A percentile compares a stretch with the other conserved stretches of the same genome.
These are phyloP conservation scores for Aureobasidium namibiae DNA, from an alignment of 2,329 filamentous ascomycete species.

Conservation along the genomic window DNA sequence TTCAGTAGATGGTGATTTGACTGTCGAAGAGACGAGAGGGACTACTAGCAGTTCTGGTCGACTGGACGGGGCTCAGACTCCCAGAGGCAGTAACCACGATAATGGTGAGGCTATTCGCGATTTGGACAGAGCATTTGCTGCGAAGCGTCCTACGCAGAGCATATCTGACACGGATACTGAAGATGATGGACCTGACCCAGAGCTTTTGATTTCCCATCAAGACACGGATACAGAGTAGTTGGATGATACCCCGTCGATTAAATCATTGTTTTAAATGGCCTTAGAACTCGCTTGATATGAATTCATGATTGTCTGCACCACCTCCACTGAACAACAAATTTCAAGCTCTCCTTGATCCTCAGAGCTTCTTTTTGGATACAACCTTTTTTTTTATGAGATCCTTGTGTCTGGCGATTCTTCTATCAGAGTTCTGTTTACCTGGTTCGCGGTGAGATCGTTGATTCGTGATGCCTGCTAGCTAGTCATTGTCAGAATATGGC, in stretches of 20 bases:
- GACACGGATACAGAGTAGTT: slow-evolving; percentile 26
- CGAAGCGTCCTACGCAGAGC: slow-evolving; percentile 15
- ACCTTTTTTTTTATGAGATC: background rate
- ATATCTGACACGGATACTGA: slow-evolving; percentile 29
- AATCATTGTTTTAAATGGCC: background rate
- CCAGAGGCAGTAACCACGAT: slow-evolving; percentile 12
- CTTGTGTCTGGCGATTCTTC: background rate
- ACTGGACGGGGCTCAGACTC: background rate
- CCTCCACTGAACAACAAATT: background rate
- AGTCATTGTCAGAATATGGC: background rate
- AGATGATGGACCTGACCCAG: slow-evolving; percentile 39
- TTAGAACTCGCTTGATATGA: background rate
- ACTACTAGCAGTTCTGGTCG: background rate
- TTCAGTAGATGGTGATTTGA: slow-evolving; percentile 25
- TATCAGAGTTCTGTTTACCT: background rate
- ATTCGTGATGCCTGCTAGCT: background rate
- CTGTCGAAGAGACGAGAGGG: background rate
- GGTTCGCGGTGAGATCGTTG: background rate
- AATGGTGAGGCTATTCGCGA: slow-evolving; percentile 22
- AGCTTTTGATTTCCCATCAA: slow-evolving; percentile 41
- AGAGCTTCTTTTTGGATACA: background rate
- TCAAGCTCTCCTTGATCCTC: background rate
- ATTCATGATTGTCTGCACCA: background rate
- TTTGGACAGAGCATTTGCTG: slow-evolving; percentile 27
- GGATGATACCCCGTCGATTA: slow-evolving; percentile 1